Evolutionary conservation across 805 yeast species (phyloP), one percentile per base, ranked within the genome.

Genomic region (Yamadazyma akitaensis): DNA sequence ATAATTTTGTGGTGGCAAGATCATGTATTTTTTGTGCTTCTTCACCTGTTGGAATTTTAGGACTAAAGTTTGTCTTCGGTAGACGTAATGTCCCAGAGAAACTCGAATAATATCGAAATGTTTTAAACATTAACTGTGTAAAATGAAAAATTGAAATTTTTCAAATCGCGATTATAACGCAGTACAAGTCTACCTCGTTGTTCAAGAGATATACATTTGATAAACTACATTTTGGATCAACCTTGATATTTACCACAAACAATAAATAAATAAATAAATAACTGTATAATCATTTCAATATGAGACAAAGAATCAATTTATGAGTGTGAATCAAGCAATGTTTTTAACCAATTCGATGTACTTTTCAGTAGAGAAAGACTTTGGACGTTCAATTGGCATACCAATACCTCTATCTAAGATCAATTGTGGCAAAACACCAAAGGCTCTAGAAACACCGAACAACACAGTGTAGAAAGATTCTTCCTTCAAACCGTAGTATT

Each of bases 331-430:
- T 47, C 40, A 51, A 48, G 52, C 45, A 53, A 68, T 65, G 62
- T 58, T 65, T 58, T 79, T 75, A 62, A 85, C 95, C 68, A 88
- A 74, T 77, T 88, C 89, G 65, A 81, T 83, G 78, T 85, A 88
- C 75, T 89, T 89, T 74, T 88, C 92, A 55, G 96, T 88, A 51
- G 96, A 87, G 88, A 89, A 88, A 53, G 96, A 72, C 76, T 82
- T 85, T 62, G 94, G 94, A 65, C 94, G 79, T 70, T 86, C 94
- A 55, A 86, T 84, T 46, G 94, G 89, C 65, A 85, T 64, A 44
- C 92, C 92, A 46, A 82, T 67, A 54, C 82, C 80, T 54, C 94
- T 76, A 72, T 86, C 94, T 80, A 87, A 80, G 56, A 86, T 81
- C 64, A 86, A 74, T 70, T 86, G 94, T 35, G 88, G 80, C 61